Conservation (phyloP, 2,329 filamentous ascomycete genomes). For the Helotiales sp. region DNA sequence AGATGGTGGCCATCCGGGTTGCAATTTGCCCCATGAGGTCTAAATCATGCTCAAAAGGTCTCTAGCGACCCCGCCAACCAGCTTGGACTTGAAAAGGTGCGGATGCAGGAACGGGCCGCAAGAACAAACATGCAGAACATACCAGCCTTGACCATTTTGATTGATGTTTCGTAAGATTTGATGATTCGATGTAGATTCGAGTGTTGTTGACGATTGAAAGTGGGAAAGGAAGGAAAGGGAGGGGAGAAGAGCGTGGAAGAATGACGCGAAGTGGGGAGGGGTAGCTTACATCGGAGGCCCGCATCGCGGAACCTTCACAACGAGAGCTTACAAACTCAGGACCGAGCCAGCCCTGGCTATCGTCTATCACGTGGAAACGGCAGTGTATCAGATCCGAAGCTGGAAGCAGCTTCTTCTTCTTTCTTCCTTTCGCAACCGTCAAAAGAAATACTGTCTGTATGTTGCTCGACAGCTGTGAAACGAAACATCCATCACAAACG, state of each 20-base stretch:
- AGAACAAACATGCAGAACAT: constrained; percentile 43
- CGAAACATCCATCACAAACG: neutral
- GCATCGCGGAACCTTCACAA: neutral
- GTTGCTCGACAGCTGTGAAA: neutral
- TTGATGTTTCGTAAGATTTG: constrained; percentile 33
- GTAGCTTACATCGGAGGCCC: neutral
- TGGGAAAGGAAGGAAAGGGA: neutral
- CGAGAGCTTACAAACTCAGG: constrained; percentile 1
- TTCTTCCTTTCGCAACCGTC: neutral
- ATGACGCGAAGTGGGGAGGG: neutral
- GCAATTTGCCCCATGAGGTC: constrained; percentile 28
- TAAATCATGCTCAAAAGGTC: constrained; percentile 62
- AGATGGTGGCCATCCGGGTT: constrained; percentile 48
- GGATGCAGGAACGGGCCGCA: constrained; percentile 2
- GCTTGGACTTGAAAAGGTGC: constrained; percentile 1
- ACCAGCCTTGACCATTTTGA: constrained; percentile 99
- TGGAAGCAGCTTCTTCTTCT: neutral
- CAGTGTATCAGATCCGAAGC: neutral
- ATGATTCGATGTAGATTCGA: neutral
- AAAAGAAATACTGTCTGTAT: neutral
- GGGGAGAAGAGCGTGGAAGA: neutral
- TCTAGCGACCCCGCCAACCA: constrained; percentile 41
- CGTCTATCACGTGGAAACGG: neutral
- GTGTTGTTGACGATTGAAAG: constrained; percentile 1
- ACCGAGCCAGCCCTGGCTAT: neutral